Percentiles rank a stretch among this genome's conserved stretches.
These are phyloP conservation scores for Mariannaea elegans DNA, from an alignment of 2,329 filamentous ascomycete species.

Conservation along the genomic window DNA sequence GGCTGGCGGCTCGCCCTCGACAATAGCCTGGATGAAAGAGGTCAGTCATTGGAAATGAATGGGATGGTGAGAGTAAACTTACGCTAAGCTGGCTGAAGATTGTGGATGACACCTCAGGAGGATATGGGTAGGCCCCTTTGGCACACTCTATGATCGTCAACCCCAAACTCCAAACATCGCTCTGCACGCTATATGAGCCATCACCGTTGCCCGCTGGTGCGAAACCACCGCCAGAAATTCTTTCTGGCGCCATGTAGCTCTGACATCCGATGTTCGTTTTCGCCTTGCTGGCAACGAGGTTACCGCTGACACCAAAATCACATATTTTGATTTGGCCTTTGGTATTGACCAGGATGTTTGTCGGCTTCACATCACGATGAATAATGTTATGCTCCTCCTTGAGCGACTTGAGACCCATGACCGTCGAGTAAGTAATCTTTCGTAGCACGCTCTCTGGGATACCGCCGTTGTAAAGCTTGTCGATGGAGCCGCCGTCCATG, in stretches of 20 bases:
- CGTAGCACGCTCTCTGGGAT: slow-evolving; percentile 87
- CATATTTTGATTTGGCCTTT: slow-evolving; percentile 96
- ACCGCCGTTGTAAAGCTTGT: slow-evolving; percentile 92
- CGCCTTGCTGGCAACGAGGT: slow-evolving; percentile 95
- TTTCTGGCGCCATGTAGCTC: slow-evolving; percentile 98
- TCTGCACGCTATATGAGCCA: slow-evolving; percentile 96
- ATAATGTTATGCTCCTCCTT: slow-evolving; percentile 99
- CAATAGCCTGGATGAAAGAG: slow-evolving; percentile 77
- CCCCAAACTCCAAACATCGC: slow-evolving; percentile 96
- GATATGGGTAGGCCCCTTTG: slow-evolving; percentile 93
- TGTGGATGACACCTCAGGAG: slow-evolving; percentile 95
- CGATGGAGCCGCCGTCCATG: slow-evolving; percentile 98
- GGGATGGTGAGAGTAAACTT: slow-evolving; percentile 56
- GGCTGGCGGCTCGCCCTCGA: slow-evolving; percentile 93
- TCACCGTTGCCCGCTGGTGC: slow-evolving; percentile 73
- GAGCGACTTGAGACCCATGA: slow-evolving; percentile 89
- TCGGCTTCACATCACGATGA: slow-evolving; percentile 97
- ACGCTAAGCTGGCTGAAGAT: slow-evolving; percentile 98
- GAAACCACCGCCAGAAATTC: slow-evolving; percentile 88
- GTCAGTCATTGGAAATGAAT: slow-evolving; percentile 19
- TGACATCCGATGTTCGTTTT: slow-evolving; percentile 99
- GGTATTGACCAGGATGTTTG: slow-evolving; percentile 95
- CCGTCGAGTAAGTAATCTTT: slow-evolving; percentile 90
- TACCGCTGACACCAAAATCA: slow-evolving; percentile 97
- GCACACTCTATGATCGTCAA: slow-evolving; percentile 96